Evolutionary conservation across 2,329 filamentous ascomycete species (phyloP).

Genomic region (Xylaria sp.): DNA sequence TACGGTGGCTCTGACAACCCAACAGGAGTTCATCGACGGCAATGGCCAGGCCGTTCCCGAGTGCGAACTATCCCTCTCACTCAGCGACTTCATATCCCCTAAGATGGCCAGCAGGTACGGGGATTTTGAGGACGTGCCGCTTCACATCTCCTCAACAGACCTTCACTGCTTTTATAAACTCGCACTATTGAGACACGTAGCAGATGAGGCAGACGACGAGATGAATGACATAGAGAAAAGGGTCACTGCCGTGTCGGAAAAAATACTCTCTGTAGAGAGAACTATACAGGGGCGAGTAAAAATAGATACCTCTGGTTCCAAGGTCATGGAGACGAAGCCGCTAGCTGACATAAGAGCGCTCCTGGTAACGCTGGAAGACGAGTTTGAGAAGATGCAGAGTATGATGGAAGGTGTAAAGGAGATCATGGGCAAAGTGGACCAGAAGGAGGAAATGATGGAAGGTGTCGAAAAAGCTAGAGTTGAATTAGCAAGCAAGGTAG

Average conservation of each 20-base stretch:
- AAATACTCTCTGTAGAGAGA: background rate
- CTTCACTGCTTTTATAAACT: slow-evolving; percentile 7
- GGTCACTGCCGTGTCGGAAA: background rate
- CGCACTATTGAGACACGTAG: background rate
- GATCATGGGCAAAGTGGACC: background rate
- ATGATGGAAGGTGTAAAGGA: background rate
- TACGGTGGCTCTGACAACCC: background rate
- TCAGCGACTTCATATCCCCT: slow-evolving; percentile 16
- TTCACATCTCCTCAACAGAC: slow-evolving; percentile 13
- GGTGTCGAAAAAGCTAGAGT: background rate
- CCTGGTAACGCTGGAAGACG: background rate
- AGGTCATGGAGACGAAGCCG: background rate
- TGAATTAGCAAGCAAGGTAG: background rate
- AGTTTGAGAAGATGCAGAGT: background rate
- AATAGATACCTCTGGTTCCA: background rate
- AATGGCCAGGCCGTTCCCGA: slow-evolving; percentile 1
- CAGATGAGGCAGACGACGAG: background rate
- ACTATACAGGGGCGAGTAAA: background rate
- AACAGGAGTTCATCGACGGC: slow-evolving; percentile 13
- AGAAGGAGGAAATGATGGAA: background rate
- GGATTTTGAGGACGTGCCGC: slow-evolving; percentile 15
- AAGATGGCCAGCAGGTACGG: background rate
- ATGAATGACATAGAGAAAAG: background rate
- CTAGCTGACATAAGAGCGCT: background rate
- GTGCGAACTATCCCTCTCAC: slow-evolving; percentile 13